A percentile compares a stretch with the other conserved stretches of the same genome.
phyloP scores from a whole-genome alignment of 768 basidiomycete genomes.

The Boletus patriciae region DNA sequence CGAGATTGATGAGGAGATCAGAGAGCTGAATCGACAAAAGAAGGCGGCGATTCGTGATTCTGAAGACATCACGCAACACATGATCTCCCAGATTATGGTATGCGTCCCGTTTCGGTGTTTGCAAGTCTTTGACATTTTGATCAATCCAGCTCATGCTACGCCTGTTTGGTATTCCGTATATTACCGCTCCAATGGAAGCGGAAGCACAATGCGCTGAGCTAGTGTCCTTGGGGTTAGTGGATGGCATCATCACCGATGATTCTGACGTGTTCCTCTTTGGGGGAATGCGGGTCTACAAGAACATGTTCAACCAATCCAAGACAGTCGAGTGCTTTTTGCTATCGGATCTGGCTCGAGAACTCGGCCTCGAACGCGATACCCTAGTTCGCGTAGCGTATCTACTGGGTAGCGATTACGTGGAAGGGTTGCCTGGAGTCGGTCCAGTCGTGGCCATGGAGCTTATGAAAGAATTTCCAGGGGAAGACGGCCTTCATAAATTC shows the following conservation, averaged over 20 bases:
- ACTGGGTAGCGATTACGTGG: constrained; percentile 94
- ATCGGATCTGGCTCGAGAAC: constrained; percentile 80
- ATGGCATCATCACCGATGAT: constrained; percentile 98
- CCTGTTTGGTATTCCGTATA: constrained; percentile 95
- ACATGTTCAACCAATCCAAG: constrained; percentile 99
- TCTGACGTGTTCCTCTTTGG: constrained; percentile 99
- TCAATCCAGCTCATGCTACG: constrained; percentile 74
- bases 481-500: constrained; percentile 82
- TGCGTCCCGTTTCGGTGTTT: constrained; percentile 12
- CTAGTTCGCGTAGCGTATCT: constrained; percentile 90
- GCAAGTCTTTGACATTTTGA: constrained; percentile 6
- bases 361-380: constrained; percentile 82
- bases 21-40: constrained; percentile 72
- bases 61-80: constrained; percentile 93
- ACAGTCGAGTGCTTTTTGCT: constrained; percentile 95
- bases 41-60: constrained; percentile 91
- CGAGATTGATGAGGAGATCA: constrained; percentile 94
- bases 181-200: constrained; percentile 99
- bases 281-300: constrained; percentile 93
- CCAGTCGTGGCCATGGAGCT: constrained; percentile 97
- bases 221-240: constrained; percentile 79
- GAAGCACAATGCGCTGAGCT: constrained; percentile 98
- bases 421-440: constrained; percentile 88
- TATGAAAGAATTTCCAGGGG: constrained; percentile 87
- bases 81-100: constrained; percentile 85